These are phyloP conservation scores for Fonsecaea erecta DNA, from an alignment of 2,329 filamentous ascomycete genomes.

Conservation along the genomic window DNA sequence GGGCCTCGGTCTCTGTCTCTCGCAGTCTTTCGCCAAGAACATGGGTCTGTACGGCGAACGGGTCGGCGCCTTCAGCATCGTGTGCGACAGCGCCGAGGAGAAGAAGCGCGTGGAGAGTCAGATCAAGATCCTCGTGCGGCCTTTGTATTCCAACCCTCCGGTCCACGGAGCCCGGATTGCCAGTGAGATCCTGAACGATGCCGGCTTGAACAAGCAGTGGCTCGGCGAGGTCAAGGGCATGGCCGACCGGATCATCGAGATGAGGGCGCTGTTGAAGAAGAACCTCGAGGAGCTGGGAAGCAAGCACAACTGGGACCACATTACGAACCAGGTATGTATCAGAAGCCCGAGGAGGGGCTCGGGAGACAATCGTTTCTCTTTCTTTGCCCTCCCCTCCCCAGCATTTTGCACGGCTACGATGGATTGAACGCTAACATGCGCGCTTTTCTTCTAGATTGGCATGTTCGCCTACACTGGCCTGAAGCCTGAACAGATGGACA, in stretches of 20 bases:
- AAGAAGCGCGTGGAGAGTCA: slow-evolving; percentile 96
- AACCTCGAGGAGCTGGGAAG: slow-evolving; percentile 94
- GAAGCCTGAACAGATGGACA: slow-evolving; percentile 87
- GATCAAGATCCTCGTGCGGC: slow-evolving; percentile 96
- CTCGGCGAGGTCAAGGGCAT: slow-evolving; percentile 95
- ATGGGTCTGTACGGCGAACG: slow-evolving; percentile 99
- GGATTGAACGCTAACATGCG: not conserved
- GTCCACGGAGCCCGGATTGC: slow-evolving; percentile 96
- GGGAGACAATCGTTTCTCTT: not conserved
- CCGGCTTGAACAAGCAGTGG: slow-evolving; percentile 89
- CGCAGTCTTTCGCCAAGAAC: slow-evolving; percentile 98
- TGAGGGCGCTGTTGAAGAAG: slow-evolving; percentile 91
- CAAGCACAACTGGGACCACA: slow-evolving; percentile 98
- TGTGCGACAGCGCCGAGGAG: slow-evolving; percentile 83
- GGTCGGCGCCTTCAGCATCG: slow-evolving; percentile 93
- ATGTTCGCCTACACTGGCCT: slow-evolving; percentile 99
- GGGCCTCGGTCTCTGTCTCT: slow-evolving; percentile 84
- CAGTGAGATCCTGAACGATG: slow-evolving; percentile 85
- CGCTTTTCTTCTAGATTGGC: slow-evolving; percentile 69
- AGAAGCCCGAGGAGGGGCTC: not conserved
- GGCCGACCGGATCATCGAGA: slow-evolving; percentile 98
- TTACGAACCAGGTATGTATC: slow-evolving; percentile 73
- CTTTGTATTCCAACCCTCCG: slow-evolving; percentile 97
- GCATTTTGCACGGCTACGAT: not conserved
- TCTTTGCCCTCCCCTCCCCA: not conserved